Percentiles rank a stretch among this genome's conserved stretches.
phyloP scores from a whole-genome alignment of 2,329 filamentous ascomycete genomes.

The Colletotrichum phormii region DNA sequence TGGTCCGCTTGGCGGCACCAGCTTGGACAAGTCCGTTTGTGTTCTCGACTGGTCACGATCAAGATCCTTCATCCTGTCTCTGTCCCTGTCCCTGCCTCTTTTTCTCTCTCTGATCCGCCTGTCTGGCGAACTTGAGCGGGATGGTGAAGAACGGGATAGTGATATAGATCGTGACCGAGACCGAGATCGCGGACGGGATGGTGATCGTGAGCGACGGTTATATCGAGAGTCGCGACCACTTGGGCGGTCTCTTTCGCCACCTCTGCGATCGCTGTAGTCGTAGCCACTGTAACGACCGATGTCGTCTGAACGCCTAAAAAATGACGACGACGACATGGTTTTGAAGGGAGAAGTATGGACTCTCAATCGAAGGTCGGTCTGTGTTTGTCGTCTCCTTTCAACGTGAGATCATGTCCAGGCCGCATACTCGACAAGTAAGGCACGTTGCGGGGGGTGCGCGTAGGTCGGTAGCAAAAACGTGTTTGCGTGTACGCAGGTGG shows the following conservation, averaged over 20 bases:
- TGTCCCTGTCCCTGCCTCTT: background rate
- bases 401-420: background rate
- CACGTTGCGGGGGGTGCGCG: background rate
- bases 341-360: background rate
- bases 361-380: background rate
- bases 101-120: background rate
- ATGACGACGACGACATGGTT: conserved; percentile 1
- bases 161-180: too few relatives aligned
- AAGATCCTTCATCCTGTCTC: conserved; percentile 27
- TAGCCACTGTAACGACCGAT: conserved; percentile 21
- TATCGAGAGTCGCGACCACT: conserved; percentile 9
- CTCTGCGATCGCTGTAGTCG: conserved; percentile 25
- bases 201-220: background rate
- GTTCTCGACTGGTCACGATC: background rate
- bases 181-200: background rate
- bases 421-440: background rate
- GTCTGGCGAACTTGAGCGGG: conserved; percentile 3
- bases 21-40: background rate
- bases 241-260: conserved; percentile 25
- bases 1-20: background rate
- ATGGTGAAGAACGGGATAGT: background rate
- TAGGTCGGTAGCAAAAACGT: background rate
- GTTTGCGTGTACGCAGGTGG: background rate
- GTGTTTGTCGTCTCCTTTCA: background rate
- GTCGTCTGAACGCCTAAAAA: conserved; percentile 4